Evolutionary conservation across 176 grass and related monocot species (phyloP).

Genomic region (Aegilops longissima): DNA sequence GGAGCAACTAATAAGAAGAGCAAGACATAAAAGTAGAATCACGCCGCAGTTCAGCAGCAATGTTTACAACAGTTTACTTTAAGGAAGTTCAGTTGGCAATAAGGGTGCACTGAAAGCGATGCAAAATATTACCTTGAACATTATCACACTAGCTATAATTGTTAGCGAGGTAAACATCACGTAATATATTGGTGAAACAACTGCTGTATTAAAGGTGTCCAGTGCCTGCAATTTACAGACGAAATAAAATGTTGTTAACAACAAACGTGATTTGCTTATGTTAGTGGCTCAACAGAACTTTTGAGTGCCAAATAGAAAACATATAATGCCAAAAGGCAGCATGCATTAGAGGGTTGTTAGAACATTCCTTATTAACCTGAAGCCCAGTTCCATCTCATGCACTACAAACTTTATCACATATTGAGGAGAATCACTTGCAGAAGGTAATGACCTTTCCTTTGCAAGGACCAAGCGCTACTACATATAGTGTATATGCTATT

Average conservation of each 20-base stretch:
- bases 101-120: background rate
- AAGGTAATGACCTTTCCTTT: background rate
- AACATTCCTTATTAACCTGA: conserved; percentile 4
- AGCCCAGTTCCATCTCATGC: background rate
- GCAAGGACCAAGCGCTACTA: conserved; percentile 2
- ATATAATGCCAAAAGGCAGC: background rate
- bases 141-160: conserved; percentile 83
- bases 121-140: conserved; percentile 69
- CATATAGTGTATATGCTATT: background rate
- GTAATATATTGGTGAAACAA: conserved; percentile 88
- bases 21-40: conserved; percentile 18
- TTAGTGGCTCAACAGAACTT: background rate
- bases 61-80: background rate
- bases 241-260: background rate
- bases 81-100: conserved; percentile 12
- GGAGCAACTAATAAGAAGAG: conserved; percentile 8
- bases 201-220: conserved; percentile 87
- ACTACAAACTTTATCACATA: background rate
- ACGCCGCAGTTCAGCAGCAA: background rate
- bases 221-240: conserved; percentile 59
- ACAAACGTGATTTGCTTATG: background rate
- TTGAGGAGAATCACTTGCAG: conserved; percentile 1
- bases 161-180: conserved; percentile 93
- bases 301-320: background rate
- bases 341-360: background rate